Conservation (phyloP, 768 basidiomycete species). For the Rubroboletus pulcherrimus region DNA sequence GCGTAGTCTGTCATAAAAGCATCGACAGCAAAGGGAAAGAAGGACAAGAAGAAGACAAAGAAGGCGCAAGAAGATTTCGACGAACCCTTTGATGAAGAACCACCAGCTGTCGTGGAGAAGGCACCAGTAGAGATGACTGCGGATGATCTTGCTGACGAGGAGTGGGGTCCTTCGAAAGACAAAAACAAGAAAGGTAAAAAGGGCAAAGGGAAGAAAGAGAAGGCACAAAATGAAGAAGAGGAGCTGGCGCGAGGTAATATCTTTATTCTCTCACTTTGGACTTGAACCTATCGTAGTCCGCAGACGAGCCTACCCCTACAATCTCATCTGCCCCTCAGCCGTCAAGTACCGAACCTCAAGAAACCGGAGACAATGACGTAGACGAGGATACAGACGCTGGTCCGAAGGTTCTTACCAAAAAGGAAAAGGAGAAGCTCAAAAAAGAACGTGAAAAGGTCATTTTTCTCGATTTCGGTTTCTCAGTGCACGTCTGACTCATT, state of each 20-base stretch:
- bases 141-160: constrained; percentile 73
- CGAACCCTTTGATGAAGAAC: constrained; percentile 26
- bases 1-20: constrained; percentile 63
- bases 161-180: constrained; percentile 51
- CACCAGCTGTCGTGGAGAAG: constrained; percentile 31
- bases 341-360: constrained; percentile 30
- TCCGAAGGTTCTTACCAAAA: constrained; percentile 77
- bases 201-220: constrained; percentile 21
- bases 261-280: background rate
- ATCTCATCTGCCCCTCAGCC: constrained; percentile 27
- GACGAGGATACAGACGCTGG: constrained; percentile 53
- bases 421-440: constrained; percentile 96
- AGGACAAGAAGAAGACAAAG: constrained; percentile 52
- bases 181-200: constrained; percentile 23
- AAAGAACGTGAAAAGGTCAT: constrained; percentile 93
- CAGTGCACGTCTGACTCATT: constrained; percentile 10
- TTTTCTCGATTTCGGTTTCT: constrained; percentile 1
- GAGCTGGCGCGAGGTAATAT: constrained; percentile 10
- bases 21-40: constrained; percentile 45
- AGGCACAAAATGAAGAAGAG: constrained; percentile 15
- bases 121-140: constrained; percentile 52
- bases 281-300: background rate
- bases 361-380: constrained; percentile 39
- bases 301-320: constrained; percentile 25
- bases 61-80: constrained; percentile 33